Percentiles rank a stretch among this genome's conserved stretches.
Evolutionary conservation across 2,329 filamentous ascomycete species (phyloP).

Genomic region (Colletotrichum sp.): DNA sequence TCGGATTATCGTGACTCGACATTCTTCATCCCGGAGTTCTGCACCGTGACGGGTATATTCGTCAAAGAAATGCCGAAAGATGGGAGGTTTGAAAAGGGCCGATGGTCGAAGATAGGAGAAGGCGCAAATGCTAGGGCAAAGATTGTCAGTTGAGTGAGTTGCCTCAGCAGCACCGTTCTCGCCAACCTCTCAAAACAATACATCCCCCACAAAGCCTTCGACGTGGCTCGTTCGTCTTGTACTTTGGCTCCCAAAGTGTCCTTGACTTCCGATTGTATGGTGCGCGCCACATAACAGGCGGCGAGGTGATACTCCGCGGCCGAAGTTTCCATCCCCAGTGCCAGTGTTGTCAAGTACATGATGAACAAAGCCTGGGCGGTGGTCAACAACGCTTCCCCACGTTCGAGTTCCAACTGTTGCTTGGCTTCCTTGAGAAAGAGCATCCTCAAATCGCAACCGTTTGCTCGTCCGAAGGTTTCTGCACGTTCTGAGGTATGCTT

Average conservation of each 20-base stretch:
- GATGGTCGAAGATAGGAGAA: neutral
- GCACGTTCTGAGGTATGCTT: conserved; percentile 25
- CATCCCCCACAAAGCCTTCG: conserved; percentile 21
- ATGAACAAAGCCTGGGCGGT: conserved; percentile 26
- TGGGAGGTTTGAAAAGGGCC: neutral
- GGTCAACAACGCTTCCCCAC: conserved; percentile 20
- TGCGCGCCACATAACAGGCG: conserved; percentile 23
- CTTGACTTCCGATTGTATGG: neutral
- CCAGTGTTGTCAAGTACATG: conserved; percentile 20
- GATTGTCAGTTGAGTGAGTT: neutral
- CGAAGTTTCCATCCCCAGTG: conserved; percentile 13
- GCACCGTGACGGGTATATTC: neutral
- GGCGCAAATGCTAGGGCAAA: neutral
- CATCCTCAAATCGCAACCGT: conserved; percentile 18
- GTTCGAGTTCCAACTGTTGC: conserved; percentile 24
- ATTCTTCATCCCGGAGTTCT: too few species aligned
- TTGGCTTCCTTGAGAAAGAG: conserved; percentile 27
- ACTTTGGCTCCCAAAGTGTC: neutral
- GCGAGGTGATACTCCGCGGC: conserved; percentile 24
- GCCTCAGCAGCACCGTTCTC: neutral
- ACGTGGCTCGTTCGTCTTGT: neutral
- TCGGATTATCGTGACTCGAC: neutral
- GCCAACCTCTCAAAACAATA: conserved; percentile 24
- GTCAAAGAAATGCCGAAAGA: neutral
- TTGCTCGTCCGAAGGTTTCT: conserved; percentile 17